Conservation (phyloP, 2,329 filamentous ascomycete species). For the Cryphonectria japonica region DNA sequence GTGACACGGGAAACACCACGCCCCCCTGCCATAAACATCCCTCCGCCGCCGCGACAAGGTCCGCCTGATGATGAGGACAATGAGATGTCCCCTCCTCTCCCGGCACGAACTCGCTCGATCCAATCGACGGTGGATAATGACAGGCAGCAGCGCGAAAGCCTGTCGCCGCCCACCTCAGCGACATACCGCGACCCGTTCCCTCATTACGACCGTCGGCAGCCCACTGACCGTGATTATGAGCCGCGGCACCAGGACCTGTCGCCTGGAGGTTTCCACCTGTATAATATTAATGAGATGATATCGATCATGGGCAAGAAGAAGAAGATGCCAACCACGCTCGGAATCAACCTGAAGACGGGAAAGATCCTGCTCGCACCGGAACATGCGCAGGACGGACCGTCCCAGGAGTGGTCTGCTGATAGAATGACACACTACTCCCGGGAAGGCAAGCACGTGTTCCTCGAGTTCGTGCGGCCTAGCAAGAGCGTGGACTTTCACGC, state of each 20-base stretch:
- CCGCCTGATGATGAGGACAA: slow-evolving; percentile 73
- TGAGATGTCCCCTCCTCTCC: slow-evolving; percentile 64
- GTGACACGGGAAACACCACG: slow-evolving; percentile 39
- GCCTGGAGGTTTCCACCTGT: slow-evolving; percentile 86
- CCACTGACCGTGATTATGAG: slow-evolving; percentile 35
- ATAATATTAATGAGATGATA: slow-evolving; percentile 97
- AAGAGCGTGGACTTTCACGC: slow-evolving; percentile 97
- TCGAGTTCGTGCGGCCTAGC: slow-evolving; percentile 88
- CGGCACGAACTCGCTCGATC: slow-evolving; percentile 58
- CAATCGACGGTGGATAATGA: slow-evolving; percentile 35
- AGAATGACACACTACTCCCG: slow-evolving; percentile 97
- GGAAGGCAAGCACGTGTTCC: slow-evolving; percentile 96
- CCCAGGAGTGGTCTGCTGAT: slow-evolving; percentile 92
- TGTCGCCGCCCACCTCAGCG: slow-evolving; percentile 41
- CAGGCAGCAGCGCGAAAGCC: slow-evolving; percentile 36
- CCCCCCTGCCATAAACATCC: slow-evolving; percentile 56
- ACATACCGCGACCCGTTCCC: slow-evolving; percentile 27
- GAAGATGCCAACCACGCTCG: slow-evolving; percentile 96
- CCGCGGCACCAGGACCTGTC: slow-evolving; percentile 47
- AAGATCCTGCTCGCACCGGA: slow-evolving; percentile 90
- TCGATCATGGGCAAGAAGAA: slow-evolving; percentile 96
- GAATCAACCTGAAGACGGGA: slow-evolving; percentile 88
- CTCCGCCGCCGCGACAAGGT: slow-evolving; percentile 43
- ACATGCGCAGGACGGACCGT: slow-evolving; percentile 77
- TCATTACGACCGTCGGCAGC: slow-evolving; percentile 39